These are phyloP conservation scores for Epithele typhae DNA, from an alignment of 768 basidiomycete genomes.

Conservation along the genomic window DNA sequence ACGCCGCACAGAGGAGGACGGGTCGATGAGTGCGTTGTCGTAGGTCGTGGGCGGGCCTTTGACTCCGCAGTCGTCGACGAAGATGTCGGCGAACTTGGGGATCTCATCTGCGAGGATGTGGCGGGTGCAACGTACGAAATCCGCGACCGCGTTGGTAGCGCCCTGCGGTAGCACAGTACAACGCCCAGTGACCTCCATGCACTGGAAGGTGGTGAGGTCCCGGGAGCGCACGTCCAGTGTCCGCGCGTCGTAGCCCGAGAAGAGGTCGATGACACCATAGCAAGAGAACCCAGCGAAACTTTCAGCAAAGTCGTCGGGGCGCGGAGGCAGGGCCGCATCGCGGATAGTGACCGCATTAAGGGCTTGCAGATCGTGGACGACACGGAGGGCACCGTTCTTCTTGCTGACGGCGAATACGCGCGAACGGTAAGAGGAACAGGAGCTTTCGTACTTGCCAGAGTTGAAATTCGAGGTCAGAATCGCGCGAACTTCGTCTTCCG, in stretches of 20 bases:
- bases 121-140: constrained; percentile 18
- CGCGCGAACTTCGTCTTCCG: constrained; percentile 25
- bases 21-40: no score
- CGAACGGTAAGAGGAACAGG: constrained; percentile 31
- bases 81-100: constrained; percentile 13
- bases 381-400: constrained; percentile 26
- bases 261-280: constrained; percentile 14
- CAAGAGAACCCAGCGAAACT: constrained; percentile 13
- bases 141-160: constrained; percentile 18
- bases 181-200: constrained; percentile 11
- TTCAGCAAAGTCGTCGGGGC: constrained; percentile 29
- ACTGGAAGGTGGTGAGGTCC: constrained; percentile 18
- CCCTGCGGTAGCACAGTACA: constrained; percentile 15
- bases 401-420: constrained; percentile 37
- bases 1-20: no score
- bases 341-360: constrained; percentile 35
- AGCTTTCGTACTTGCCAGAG: constrained; percentile 34
- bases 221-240: constrained; percentile 4
- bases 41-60: constrained; percentile 17
- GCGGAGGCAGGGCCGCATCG: constrained; percentile 32
- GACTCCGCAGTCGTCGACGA: constrained; percentile 24
- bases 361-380: constrained; percentile 37
- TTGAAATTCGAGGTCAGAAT: constrained; percentile 31
- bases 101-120: constrained; percentile 23
- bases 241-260: constrained; percentile 13